These are phyloP conservation scores for Neurospora cerealis DNA, from an alignment of 495 filamentous ascomycete genomes.

Conservation along the genomic window DNA sequence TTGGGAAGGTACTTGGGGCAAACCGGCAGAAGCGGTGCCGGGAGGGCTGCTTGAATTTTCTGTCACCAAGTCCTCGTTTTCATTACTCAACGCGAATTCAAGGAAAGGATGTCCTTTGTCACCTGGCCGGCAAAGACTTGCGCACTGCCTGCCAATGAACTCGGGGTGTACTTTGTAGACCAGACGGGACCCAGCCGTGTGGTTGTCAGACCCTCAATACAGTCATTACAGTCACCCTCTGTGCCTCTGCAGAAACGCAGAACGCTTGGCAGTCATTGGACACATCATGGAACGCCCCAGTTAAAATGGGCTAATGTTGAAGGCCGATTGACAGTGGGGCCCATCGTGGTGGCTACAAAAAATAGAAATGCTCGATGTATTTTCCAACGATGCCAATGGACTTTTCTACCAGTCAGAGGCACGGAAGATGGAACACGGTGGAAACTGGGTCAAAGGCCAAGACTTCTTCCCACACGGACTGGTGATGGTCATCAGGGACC, in stretches of 20 bases:
- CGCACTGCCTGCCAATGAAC: neutral
- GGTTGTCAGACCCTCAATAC: neutral
- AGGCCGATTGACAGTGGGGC: neutral
- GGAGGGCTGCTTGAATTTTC: neutral
- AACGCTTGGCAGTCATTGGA: neutral
- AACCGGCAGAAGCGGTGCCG: neutral
- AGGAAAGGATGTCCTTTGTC: conserved; percentile 1
- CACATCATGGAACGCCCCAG: neutral
- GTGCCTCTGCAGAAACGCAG: neutral
- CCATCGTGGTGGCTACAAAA: neutral
- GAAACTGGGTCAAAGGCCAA: neutral
- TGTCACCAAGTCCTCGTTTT: neutral
- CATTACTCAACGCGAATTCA: conserved; percentile 2
- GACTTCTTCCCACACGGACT: neutral
- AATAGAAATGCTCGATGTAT: neutral
- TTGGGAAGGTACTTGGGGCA: neutral
- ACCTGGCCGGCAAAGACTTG: conserved; percentile 1
- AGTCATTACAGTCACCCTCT: neutral
- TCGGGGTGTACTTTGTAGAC: neutral
- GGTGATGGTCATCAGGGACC: conserved; percentile 1
- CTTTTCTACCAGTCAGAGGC: neutral
- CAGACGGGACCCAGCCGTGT: neutral
- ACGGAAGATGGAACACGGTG: conserved; percentile 2
- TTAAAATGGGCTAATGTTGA: neutral
- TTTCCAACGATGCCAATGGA: neutral